Evolutionary conservation across 2,329 filamentous ascomycete genomes (phyloP), one percentile per base, ranked within the genome.

Genomic region (Pseudogymnoascus sp.): DNA sequence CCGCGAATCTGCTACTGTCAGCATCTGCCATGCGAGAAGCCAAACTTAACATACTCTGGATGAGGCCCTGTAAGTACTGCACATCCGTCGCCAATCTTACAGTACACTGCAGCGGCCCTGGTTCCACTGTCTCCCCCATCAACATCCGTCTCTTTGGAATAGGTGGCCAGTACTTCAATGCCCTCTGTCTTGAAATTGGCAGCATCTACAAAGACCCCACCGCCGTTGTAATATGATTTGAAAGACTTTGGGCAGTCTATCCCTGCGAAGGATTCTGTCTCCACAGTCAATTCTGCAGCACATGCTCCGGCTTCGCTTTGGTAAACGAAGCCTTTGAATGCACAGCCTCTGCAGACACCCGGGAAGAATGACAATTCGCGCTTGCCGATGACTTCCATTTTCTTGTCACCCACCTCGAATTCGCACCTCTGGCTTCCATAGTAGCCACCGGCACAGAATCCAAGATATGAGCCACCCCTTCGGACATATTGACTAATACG

Each of bases 401-500:
- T 81, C 67, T 82, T 83, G 71, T 94, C 86, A 2, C 92, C 91
- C 11, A 94, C 87, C 76, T 97, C 93, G 66, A 97, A 99, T 73
- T 99, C 94, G 72, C 93, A 97, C 66, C 81, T 82, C 39, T 81
- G 79, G 67, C 82, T 86, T 21, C 89, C 94, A 70, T 96, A 99
- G 76, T 99, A 99, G 10, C 89, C 94, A 4, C 94, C 94, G 2
- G 94, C 94, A 72, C 94, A 99, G 69, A 99, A 87, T 0, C 94
- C 94, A 1, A 99, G 81, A 72, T 94, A 99, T 0, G 83, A 80
- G 14, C 94, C 94, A 29, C 94, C 94, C 31, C 84, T 82, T 64
- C 91, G 89, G 59, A 99, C 91, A 71, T 89, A 99, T 68, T 93
- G 88, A 62, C 82, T 79, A 73, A 99, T 97, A 67, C 84, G 83